A percentile compares a stretch with the other conserved stretches of the same genome.
Evolutionary conservation across 192 early-diverging fungal species (phyloP).

Genomic region (Mortierella alpina): DNA sequence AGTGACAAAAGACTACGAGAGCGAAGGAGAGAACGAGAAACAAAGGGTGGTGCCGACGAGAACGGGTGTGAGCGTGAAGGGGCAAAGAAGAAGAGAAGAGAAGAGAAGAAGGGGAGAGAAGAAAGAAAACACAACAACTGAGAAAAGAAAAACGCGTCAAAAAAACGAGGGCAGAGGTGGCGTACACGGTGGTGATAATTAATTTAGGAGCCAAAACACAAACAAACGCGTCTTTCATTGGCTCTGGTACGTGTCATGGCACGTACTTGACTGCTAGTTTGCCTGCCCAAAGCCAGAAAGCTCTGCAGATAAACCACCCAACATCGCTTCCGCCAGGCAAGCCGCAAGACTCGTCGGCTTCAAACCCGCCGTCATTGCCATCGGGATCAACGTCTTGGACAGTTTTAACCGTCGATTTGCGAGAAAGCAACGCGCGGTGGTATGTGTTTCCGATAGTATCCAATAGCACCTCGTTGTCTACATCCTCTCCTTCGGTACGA

Average conservation of each 20-base stretch:
- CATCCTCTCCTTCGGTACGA: too few relatives aligned
- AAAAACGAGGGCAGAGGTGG: background rate
- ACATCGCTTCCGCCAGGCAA: background rate
- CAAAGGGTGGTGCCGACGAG: background rate
- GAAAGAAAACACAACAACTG: background rate
- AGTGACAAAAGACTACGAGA: background rate
- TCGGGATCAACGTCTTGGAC: slow-evolving; percentile 57
- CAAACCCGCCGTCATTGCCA: slow-evolving; percentile 17
- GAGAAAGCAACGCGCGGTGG: background rate
- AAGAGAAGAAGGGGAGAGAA: slow-evolving; percentile 6
- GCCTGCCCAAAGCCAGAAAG: too few relatives aligned
- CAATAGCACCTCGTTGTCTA: too few relatives aligned
- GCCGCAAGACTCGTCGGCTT: slow-evolving; percentile 29
- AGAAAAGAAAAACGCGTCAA: slow-evolving; percentile 11
- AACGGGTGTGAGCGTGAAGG: background rate
- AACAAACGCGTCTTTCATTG: too few relatives aligned
- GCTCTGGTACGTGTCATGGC: too few relatives aligned
- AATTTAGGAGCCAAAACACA: too few relatives aligned
- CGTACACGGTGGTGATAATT: background rate
- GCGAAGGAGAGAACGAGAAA: background rate
- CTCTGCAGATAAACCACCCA: too few relatives aligned
- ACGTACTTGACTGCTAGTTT: too few relatives aligned
- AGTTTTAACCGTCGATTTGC: slow-evolving; percentile 50
- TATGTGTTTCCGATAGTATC: too few relatives aligned
- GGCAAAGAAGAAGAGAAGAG: slow-evolving; percentile 7